A percentile compares a stretch with the other conserved stretches of the same genome.
phyloP scores from a whole-genome alignment of 345 rosid species.

The Citrus trifoliata region DNA sequence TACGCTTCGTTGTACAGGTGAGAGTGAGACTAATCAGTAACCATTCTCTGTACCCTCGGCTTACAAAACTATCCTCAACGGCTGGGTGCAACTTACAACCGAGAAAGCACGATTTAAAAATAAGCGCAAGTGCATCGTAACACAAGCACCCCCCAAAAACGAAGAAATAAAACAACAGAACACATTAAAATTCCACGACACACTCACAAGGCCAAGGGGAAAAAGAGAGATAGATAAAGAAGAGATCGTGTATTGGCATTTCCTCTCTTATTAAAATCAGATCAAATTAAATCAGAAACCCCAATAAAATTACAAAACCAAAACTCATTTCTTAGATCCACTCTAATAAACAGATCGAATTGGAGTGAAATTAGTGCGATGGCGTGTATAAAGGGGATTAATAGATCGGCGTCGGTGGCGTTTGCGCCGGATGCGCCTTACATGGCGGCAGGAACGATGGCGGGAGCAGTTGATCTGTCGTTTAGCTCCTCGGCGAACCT shows the following conservation, averaged over 20 bases:
- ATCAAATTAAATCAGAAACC: background rate
- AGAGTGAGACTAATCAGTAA: background rate
- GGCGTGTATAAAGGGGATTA: slow-evolving; percentile 92
- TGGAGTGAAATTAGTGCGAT: slow-evolving; percentile 22
- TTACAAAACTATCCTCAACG: background rate
- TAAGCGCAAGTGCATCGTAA: background rate
- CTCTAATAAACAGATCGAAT: background rate
- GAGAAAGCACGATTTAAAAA: background rate
- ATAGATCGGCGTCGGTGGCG: slow-evolving; percentile 94
- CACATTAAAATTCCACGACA: background rate
- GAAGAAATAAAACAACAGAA: background rate
- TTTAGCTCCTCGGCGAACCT: slow-evolving; percentile 90
- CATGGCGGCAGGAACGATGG: slow-evolving; percentile 99
- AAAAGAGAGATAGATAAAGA: background rate
- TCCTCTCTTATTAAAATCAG: background rate
- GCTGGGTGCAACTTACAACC: background rate
- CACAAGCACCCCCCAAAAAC: background rate
- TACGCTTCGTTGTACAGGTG: background rate
- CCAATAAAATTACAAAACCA: background rate
- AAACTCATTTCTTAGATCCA: slow-evolving; percentile 1
- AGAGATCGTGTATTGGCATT: background rate
- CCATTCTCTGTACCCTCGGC: too few species aligned
- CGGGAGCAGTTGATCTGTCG: slow-evolving; percentile 95
- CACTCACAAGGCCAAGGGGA: background rate
- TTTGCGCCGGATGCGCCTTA: slow-evolving; percentile 92